Base-by-base conservation (phyloP, 2,329 filamentous ascomycete species). In the Aureobasidium sp. region DNA sequence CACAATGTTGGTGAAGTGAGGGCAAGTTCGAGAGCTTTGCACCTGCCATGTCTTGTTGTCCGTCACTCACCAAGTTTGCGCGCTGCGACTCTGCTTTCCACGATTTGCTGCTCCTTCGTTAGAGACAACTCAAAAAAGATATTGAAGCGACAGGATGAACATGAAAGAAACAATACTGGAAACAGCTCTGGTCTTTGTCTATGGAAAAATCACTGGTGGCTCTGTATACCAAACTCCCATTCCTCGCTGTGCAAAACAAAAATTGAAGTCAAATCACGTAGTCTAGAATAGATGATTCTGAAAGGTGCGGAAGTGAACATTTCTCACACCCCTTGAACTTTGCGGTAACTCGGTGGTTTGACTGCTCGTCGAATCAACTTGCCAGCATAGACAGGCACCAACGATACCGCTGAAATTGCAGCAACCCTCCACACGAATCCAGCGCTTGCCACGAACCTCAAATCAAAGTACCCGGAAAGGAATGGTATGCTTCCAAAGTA, bases 281-380 rank as follows among this genome's bases (percentile, higher is more conserved):
- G 12, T 39, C 31, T 52, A 52, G 34, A 12, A 3, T 17, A 17
- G 9, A 52, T 37, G 20, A 11, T 15, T 11, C 8, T 1, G 8
- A 14, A 11, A 52, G 15, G 12, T 12, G 9, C 36, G 6, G n/a
- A 36, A 15, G 17, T n/a, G 20, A 12, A 22, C 17, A 6, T 25
- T 17, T 17, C 20, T 62, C 63, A 71, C 20, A 70, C 68, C 20
- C 70, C 72, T 57, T 70, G 69, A 17, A 99, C 92, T 79, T 99
- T 99, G 70, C 94, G 83, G 78, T 97, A 97, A 71, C 89, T 96
- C 22, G 92, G 92, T 65, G 94, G 94, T 76, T 89, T 92, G 81
- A 96, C 87, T 64, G 86, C 91, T 71, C 91, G 82, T 69, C 89
- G 82, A 67, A 97, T 88, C 64, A 95, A 75, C 79, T 97, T 97